Conservation (phyloP, 2,329 filamentous ascomycete species). For the Arthrobotrys conoides region DNA sequence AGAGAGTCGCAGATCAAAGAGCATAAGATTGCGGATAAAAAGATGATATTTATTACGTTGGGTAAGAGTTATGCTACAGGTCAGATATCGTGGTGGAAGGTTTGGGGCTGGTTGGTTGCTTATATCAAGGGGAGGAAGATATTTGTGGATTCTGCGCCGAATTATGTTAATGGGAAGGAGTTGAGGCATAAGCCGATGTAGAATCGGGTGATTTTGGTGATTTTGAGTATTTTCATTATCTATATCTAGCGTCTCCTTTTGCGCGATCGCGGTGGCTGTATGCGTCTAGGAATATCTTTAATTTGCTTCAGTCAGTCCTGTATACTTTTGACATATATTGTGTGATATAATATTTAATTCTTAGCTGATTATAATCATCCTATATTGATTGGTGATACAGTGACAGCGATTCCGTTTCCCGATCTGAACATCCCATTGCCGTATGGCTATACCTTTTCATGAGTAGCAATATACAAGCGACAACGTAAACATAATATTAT, state of each 20-base stretch:
- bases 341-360: neutral
- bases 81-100: slow-evolving; percentile 60
- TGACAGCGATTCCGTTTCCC: neutral
- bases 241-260: neutral
- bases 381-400: neutral
- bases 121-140: slow-evolving; percentile 60
- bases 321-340: no score
- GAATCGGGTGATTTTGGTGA: neutral
- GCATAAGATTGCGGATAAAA: slow-evolving; percentile 55
- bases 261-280: no score
- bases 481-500: neutral
- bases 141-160: slow-evolving; percentile 59
- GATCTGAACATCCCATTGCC: neutral
- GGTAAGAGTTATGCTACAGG: slow-evolving; percentile 60
- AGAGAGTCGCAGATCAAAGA: slow-evolving; percentile 50
- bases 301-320: neutral
- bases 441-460: neutral
- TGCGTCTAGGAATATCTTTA: neutral
- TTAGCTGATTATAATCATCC: neutral
- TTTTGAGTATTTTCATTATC: neutral
- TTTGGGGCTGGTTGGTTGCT: slow-evolving; percentile 60
- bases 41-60: slow-evolving; percentile 61
- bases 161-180: slow-evolving; percentile 61
- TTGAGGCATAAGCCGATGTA: slow-evolving; percentile 62
- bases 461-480: neutral